These are phyloP conservation scores for Grosmannia penicillata DNA, from an alignment of 2,329 filamentous ascomycete species.

Conservation along the genomic window DNA sequence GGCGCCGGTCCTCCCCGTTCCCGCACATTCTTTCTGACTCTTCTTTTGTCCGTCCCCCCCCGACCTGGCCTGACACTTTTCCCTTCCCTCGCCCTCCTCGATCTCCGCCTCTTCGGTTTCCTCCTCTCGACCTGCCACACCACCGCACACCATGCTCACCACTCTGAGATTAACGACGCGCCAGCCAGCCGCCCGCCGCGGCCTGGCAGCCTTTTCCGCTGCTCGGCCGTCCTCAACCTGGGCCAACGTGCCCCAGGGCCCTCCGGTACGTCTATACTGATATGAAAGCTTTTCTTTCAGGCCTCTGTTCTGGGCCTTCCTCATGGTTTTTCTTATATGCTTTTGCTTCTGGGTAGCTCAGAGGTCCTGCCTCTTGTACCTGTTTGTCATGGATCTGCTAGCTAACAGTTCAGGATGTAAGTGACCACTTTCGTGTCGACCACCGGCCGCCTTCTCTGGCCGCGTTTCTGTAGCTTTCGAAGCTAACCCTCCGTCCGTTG, in stretches of 20 bases:
- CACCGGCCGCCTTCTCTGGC: not conserved
- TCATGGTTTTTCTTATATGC: too few relatives aligned
- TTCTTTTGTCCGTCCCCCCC: conserved; percentile 4
- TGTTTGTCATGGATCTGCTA: too few relatives aligned
- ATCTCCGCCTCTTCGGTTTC: not conserved
- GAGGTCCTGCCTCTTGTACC: too few relatives aligned
- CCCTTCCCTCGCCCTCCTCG: not conserved
- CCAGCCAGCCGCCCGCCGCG: conserved; percentile 27
- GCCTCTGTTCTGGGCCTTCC: too few relatives aligned
- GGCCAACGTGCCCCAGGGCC: conserved; percentile 83
- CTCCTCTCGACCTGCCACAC: not conserved
- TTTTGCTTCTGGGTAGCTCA: too few relatives aligned
- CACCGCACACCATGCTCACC: conserved; percentile 35
- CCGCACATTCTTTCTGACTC: not conserved
- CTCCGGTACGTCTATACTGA: conserved; percentile 56
- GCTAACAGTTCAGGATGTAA: not conserved
- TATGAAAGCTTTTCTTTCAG: not conserved
- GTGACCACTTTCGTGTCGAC: not conserved
- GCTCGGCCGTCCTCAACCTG: conserved; percentile 61
- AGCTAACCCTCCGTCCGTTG: conserved; percentile 6
- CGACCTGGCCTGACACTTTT: not conserved
- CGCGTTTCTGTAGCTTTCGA: not conserved
- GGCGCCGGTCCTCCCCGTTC: not conserved
- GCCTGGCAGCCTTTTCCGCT: conserved; percentile 23
- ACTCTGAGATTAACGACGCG: conserved; percentile 38